A percentile compares a stretch with the other conserved stretches of the same genome.
Conservation (phyloP, 306 rosid species). For the Quercus variabilis region DNA sequence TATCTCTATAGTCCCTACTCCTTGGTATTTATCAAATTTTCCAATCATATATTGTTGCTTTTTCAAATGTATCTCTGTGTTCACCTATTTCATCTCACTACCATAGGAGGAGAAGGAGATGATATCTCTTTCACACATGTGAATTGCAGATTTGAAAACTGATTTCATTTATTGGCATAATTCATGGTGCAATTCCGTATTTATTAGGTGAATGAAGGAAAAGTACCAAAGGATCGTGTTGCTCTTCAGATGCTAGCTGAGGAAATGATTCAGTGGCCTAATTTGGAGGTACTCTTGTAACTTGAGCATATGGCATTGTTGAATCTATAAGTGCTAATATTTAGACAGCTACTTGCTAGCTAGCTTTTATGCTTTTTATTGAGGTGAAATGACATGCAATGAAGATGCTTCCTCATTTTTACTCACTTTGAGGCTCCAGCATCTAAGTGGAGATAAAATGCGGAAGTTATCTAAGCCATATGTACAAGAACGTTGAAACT, state of each 20-base stretch:
- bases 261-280: slow-evolving; percentile 90
- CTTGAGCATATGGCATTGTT: slow-evolving; percentile 10
- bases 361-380: background rate
- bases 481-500: background rate
- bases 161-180: background rate
- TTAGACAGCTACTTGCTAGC: background rate
- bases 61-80: background rate
- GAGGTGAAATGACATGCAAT: background rate
- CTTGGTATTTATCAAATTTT: background rate
- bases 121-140: background rate
- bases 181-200: slow-evolving; percentile 11
- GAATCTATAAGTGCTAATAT: background rate
- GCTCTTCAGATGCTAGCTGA: slow-evolving; percentile 80
- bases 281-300: slow-evolving; percentile 66
- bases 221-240: slow-evolving; percentile 57
- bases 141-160: background rate
- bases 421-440: background rate
- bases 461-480: background rate
- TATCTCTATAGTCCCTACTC: background rate
- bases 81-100: background rate
- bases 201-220: slow-evolving; percentile 79
- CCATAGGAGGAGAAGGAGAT: background rate
- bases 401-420: background rate
- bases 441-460: background rate
- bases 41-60: background rate